phyloP scores from a whole-genome alignment of 495 filamentous ascomycete genomes.

The Lindgomyces ingoldianus region DNA sequence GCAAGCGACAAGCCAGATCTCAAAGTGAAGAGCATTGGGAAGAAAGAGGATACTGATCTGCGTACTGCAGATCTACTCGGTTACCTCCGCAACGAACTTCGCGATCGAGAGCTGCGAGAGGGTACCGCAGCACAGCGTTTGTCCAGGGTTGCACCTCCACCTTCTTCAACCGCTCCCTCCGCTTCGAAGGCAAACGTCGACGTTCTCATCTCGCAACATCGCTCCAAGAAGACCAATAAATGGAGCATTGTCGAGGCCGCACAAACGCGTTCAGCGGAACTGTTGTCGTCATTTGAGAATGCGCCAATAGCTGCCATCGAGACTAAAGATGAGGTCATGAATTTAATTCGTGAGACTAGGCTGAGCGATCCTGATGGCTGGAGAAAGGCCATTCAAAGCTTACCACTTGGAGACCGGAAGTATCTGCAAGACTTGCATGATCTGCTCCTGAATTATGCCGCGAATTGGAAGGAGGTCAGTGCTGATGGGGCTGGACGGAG shows the following conservation, averaged over 20 bases:
- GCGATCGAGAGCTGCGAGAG: constrained; percentile 70
- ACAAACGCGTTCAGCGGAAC: constrained; percentile 34
- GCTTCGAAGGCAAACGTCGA: constrained; percentile 62
- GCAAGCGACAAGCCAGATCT: constrained; percentile 59
- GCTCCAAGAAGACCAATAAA: constrained; percentile 88
- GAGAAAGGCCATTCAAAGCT: constrained; percentile 76
- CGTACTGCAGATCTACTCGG: constrained; percentile 69
- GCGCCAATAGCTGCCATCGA: constrained; percentile 88
- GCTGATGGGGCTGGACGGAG: constrained; percentile 16
- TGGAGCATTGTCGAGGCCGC: constrained; percentile 77
- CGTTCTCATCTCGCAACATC: constrained; percentile 74
- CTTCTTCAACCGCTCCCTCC: constrained; percentile 37
- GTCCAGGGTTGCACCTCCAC: constrained; percentile 34
- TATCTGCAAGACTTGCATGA: constrained; percentile 88
- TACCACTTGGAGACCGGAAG: constrained; percentile 73
- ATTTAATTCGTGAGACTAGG: constrained; percentile 70
- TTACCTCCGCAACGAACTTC: constrained; percentile 80
- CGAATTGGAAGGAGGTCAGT: constrained; percentile 54
- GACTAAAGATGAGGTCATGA: constrained; percentile 80
- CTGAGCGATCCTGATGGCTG: constrained; percentile 84
- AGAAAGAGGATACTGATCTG: constrained; percentile 83
- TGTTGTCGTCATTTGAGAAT: constrained; percentile 59
- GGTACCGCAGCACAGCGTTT: constrained; percentile 51
- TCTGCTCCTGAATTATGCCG: constrained; percentile 64
- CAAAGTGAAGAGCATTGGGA: constrained; percentile 73